phyloP scores from a whole-genome alignment of 129 eudicot species.

The Flaveria bidentis region DNA sequence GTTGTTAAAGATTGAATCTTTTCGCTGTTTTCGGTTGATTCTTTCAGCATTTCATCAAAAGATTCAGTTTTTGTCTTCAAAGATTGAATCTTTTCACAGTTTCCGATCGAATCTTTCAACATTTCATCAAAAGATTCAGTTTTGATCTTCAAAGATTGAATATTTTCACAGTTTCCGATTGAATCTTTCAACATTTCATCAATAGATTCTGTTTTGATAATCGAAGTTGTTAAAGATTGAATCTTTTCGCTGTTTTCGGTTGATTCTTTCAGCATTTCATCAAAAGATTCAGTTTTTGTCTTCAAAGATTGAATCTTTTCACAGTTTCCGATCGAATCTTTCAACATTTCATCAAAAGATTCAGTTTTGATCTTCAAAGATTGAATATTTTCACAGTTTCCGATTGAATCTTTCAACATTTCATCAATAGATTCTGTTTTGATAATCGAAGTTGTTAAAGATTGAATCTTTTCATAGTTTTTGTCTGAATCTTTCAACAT shows the following conservation, averaged over 20 bases:
- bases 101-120: no score
- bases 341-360: background rate
- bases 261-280: background rate
- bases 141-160: background rate
- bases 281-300: background rate
- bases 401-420: background rate
- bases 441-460: background rate
- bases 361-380: background rate
- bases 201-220: background rate
- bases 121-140: background rate
- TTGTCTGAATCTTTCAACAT: background rate
- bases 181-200: background rate
- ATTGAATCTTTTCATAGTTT: background rate
- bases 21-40: no score
- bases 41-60: background rate
- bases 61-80: background rate
- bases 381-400: background rate
- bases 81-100: background rate
- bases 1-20: background rate
- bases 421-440: background rate
- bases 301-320: background rate
- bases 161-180: background rate
- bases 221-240: background rate
- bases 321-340: no score
- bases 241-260: no score